A percentile compares a stretch with the other conserved stretches of the same genome.
These are phyloP conservation scores for Claviceps cyperi DNA, from an alignment of 2,329 filamentous ascomycete genomes.

Conservation along the genomic window DNA sequence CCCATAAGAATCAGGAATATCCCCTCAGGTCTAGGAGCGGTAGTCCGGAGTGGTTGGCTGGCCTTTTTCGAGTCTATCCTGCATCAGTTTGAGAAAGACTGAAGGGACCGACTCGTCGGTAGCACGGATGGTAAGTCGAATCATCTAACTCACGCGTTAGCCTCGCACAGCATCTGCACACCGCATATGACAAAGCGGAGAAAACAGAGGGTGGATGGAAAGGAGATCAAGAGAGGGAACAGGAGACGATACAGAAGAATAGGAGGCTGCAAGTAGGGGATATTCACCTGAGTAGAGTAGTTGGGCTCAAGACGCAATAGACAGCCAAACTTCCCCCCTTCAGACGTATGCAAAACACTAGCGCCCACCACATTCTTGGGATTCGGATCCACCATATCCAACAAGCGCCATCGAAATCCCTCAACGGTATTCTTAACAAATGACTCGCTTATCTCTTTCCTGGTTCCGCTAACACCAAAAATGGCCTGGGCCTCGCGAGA, in stretches of 20 bases:
- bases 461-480: conserved; percentile 47
- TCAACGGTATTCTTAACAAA: conserved; percentile 62
- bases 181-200: not conserved
- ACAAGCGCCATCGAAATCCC: conserved; percentile 78
- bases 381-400: conserved; percentile 82
- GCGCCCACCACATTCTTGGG: conserved; percentile 86
- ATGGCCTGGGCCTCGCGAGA: conserved; percentile 81
- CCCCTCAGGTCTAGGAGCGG: conserved; percentile 27
- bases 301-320: conserved; percentile 90
- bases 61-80: conserved; percentile 56
- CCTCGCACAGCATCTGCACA: not conserved
- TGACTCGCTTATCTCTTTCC: conserved; percentile 50
- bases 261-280: not conserved
- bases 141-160: conserved; percentile 49
- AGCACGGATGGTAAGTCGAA: conserved; percentile 82
- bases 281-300: conserved; percentile 70
- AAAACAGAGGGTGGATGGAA: no score
- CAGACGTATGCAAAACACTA: conserved; percentile 68
- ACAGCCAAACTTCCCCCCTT: conserved; percentile 86
- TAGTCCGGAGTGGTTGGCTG: conserved; percentile 26
- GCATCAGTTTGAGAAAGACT: conserved; percentile 72
- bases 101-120: conserved; percentile 82
- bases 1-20: conserved; percentile 41
- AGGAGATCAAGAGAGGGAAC: no score
- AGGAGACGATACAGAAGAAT: not conserved